phyloP scores from a whole-genome alignment of 1,284 basidiomycete species.

The Austroboletus niveus region DNA sequence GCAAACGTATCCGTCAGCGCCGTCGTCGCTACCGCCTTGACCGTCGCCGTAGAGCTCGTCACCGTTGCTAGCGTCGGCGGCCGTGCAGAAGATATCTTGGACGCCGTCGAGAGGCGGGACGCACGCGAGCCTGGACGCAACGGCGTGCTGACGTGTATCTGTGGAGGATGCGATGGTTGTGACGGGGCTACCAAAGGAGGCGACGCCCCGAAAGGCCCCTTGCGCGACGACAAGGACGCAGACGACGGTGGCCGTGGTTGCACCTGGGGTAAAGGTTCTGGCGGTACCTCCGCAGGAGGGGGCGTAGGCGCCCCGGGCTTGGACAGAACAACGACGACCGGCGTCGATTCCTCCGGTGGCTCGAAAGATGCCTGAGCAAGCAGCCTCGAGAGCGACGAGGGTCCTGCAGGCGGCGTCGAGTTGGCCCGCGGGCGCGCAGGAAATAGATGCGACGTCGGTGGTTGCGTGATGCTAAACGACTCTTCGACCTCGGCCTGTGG shows the following conservation, averaged over 20 bases:
- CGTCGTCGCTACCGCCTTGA: constrained; percentile 66
- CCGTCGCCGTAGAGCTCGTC: constrained; percentile 36
- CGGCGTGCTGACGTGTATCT: constrained; percentile 46
- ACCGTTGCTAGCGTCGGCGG: constrained; percentile 54
- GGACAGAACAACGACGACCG: constrained; percentile 32
- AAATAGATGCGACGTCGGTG: constrained; percentile 63
- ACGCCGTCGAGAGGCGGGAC: constrained; percentile 62
- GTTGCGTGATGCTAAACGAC: constrained; percentile 56
- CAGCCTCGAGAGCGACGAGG: constrained; percentile 71
- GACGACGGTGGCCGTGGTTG: constrained; percentile 30
- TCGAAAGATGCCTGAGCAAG: constrained; percentile 67
- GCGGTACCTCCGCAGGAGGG: neutral
- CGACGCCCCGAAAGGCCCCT: constrained; percentile 19
- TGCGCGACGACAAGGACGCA: constrained; percentile 34
- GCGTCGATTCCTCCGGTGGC: constrained; percentile 19
- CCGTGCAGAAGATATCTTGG: constrained; percentile 58
- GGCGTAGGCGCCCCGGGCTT: constrained; percentile 10
- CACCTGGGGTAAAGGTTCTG: neutral
- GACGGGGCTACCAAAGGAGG: constrained; percentile 23
- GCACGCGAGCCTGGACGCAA: constrained; percentile 66
- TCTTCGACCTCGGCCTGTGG: constrained; percentile 69
- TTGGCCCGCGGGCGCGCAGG: constrained; percentile 61
- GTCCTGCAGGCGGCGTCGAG: constrained; percentile 64
- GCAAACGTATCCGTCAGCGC: constrained; percentile 56
- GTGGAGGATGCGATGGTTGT: constrained; percentile 19